phyloP scores from a whole-genome alignment of 1,139 yeast species.

The Geotrichum reessii region DNA sequence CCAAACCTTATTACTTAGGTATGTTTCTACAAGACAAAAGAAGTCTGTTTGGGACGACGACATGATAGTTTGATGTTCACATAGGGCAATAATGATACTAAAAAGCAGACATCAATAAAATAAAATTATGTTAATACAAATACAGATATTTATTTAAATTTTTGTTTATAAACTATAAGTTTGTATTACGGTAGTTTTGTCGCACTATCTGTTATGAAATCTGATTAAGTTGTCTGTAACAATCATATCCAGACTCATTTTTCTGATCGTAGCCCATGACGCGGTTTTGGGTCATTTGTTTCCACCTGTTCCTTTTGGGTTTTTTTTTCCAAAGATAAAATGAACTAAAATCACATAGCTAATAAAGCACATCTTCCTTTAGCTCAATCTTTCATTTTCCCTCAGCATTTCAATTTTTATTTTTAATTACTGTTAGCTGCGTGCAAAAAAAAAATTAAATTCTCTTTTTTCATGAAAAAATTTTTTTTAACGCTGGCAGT shows the following conservation, averaged over 20 bases:
- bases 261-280: background rate
- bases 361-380: background rate
- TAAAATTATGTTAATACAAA: background rate
- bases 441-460: background rate
- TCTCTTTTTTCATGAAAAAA: slow-evolving; percentile 1
- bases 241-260: background rate
- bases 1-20: slow-evolving; percentile 39
- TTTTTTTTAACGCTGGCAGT: slow-evolving; percentile 9
- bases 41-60: background rate
- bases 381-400: background rate
- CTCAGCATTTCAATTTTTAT: background rate
- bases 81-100: background rate
- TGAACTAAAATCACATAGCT: background rate
- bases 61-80: background rate
- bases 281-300: background rate
- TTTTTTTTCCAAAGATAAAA: background rate
- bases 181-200: background rate
- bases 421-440: background rate
- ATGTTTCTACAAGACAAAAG: slow-evolving; percentile 5
- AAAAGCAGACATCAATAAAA: background rate
- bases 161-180: background rate
- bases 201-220: background rate
- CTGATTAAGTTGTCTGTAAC: too few relatives aligned
- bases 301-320: background rate
- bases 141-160: background rate